phyloP scores from a whole-genome alignment of 805 yeast genomes.

The Wickerhamiella cacticola region DNA sequence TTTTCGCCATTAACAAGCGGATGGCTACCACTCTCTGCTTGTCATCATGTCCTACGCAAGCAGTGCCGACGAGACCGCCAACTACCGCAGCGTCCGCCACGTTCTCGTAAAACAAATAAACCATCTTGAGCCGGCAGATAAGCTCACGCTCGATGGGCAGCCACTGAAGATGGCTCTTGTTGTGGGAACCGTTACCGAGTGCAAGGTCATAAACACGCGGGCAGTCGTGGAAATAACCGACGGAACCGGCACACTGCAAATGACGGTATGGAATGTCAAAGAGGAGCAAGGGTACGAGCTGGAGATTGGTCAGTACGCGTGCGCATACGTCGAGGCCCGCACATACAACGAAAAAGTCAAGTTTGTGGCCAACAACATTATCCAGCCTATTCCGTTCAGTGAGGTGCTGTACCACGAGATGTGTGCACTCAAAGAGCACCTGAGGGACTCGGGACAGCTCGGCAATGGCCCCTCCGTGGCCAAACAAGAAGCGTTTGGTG shows the following conservation, averaged over 20 bases:
- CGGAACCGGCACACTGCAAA: slow-evolving; percentile 51
- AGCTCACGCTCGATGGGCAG: slow-evolving; percentile 43
- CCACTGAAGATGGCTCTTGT: slow-evolving; percentile 43
- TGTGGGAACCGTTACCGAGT: slow-evolving; percentile 46
- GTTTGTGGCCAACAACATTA: slow-evolving; percentile 39
- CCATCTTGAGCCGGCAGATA: slow-evolving; percentile 45
- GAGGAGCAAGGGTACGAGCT: slow-evolving; percentile 28
- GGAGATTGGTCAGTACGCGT: slow-evolving; percentile 37
- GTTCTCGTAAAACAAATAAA: slow-evolving; percentile 54
- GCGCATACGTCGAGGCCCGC: slow-evolving; percentile 36
- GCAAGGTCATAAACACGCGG: slow-evolving; percentile 28
- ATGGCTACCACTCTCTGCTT: not conserved
- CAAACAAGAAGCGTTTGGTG: slow-evolving; percentile 8
- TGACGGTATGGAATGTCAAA: slow-evolving; percentile 40
- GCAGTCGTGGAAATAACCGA: slow-evolving; percentile 45
- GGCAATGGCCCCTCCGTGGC: slow-evolving; percentile 4
- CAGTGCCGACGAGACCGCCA: not conserved
- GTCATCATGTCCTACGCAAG: slow-evolving; percentile 13
- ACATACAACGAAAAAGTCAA: slow-evolving; percentile 42
- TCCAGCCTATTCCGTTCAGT: slow-evolving; percentile 42
- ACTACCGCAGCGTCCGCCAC: slow-evolving; percentile 30
- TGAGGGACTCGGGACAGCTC: slow-evolving; percentile 18
- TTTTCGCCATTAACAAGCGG: too few species aligned
- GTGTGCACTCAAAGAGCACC: slow-evolving; percentile 41
- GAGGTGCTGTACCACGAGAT: slow-evolving; percentile 51